phyloP scores from a whole-genome alignment of 805 yeast species.

The Lachancea kluyveri region DNA sequence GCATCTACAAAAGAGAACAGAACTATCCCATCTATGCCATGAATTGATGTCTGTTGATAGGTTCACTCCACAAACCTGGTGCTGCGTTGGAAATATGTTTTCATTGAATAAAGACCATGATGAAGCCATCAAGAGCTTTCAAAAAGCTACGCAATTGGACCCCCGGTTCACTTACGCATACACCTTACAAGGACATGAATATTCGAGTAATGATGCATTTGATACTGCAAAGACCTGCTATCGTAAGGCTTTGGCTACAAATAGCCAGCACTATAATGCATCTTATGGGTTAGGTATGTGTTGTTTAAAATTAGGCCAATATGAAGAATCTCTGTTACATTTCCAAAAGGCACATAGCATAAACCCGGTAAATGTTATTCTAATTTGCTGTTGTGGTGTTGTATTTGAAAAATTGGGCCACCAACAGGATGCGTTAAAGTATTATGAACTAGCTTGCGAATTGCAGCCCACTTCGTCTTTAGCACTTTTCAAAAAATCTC shows the following conservation, averaged over 20 bases:
- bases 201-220: constrained; percentile 79
- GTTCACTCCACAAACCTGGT: constrained; percentile 82
- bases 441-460: constrained; percentile 76
- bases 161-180: constrained; percentile 78
- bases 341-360: constrained; percentile 82
- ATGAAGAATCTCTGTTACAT: constrained; percentile 75
- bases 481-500: constrained; percentile 85
- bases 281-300: constrained; percentile 96
- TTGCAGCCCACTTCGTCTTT: constrained; percentile 82
- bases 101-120: constrained; percentile 80
- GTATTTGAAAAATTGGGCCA: constrained; percentile 73
- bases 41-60: constrained; percentile 65
- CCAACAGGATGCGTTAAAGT: constrained; percentile 65
- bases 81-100: constrained; percentile 82
- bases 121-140: constrained; percentile 83
- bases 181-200: constrained; percentile 92
- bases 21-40: constrained; percentile 74
- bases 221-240: constrained; percentile 84
- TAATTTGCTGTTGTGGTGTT: constrained; percentile 92
- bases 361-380: constrained; percentile 83
- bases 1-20: constrained; percentile 82
- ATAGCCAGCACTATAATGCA: constrained; percentile 85
- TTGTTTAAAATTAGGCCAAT: constrained; percentile 77
- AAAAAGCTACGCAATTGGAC: constrained; percentile 65
- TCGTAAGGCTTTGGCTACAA: constrained; percentile 68